Evolutionary conservation across 352 stramenopile species (phyloP), one percentile per base, ranked within the genome.

Genomic region (Saprolegnia diclina): DNA sequence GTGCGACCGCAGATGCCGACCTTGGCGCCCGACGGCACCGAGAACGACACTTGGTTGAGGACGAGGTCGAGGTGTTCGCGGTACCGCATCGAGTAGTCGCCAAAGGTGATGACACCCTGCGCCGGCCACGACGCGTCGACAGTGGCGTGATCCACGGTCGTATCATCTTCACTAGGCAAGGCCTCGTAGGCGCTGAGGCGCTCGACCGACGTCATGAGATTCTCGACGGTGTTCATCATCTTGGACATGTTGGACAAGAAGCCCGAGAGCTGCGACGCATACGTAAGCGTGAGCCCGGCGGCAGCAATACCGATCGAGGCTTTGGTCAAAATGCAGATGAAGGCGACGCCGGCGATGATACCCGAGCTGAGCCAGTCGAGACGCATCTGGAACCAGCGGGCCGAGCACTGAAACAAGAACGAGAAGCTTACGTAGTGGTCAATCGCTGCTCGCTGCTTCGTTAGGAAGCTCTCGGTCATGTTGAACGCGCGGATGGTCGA

Each of bases 1-100:
- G 81, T 89, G 46, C 83, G 80, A 10, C 85, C 83, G 65, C 85
- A 91, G 50, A 92, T 85, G 37, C 95, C 96, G 29, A 83, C 77
- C 63, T 86, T 85, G 63, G 84, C 73, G 13, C 81, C 80, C 18
- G 73, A 73, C 29, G 74, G 56, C 5, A 83, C 74, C 13, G 73
- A 72, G 45, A 86, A 83, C 19, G 54, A 84, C 42, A 87, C 75
- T 42, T 88, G 72, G 29, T 77, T 75, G 2, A 89, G 73, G 14
- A 80, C 74, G 22, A 77, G 71, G 1, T 74, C 69, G 53, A 82
- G 70, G 24, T 78, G 76, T 9, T 69, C 59, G 40, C 78, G 75
- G 71, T 89, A 89, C 4, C 71, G 63, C 55, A 88, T 65, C n/a
- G 67, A 65, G 26, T 83, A 72, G 53, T 76, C 77, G 4, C 79